phyloP scores from a whole-genome alignment of 164 flowering plant species.

The Taxillus chinensis region DNA sequence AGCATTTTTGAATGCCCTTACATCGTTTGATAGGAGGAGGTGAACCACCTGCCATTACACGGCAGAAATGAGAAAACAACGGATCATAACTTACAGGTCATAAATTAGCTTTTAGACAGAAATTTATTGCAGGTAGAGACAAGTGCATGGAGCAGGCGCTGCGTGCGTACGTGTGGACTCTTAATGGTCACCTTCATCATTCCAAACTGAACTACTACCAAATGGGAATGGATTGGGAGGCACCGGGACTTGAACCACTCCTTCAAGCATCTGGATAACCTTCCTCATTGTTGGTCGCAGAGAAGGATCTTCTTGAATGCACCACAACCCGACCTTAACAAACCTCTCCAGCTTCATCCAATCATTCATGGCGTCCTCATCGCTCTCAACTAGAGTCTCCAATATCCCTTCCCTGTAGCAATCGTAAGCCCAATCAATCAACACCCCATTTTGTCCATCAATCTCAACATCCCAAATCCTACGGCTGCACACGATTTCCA shows the following conservation, averaged over 20 bases:
- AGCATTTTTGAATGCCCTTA: no score
- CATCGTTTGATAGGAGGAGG: no score
- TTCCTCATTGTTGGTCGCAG: conserved; percentile 34
- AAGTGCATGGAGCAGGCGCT: no score
- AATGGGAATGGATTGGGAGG: conserved; percentile 19
- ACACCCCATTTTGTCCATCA: conserved; percentile 1
- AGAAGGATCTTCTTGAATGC: conserved; percentile 37
- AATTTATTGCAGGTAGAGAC: no score
- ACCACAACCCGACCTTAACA: conserved; percentile 40
- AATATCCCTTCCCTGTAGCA: conserved; percentile 12
- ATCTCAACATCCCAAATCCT: conserved; percentile 6
- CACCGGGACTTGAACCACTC: conserved; percentile 18
- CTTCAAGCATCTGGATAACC: conserved; percentile 33
- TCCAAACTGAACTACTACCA: neutral
- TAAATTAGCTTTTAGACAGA: no score
- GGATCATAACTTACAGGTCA: no score
- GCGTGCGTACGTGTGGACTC: no score
- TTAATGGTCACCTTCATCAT: no score
- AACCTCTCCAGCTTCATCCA: conserved; percentile 2
- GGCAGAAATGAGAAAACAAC: no score
- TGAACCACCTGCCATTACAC: no score
- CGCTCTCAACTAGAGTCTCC: conserved; percentile 10
- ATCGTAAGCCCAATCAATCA: conserved; percentile 19
- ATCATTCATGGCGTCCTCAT: conserved; percentile 18
- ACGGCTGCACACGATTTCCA: conserved; percentile 19